Evolutionary conservation across 1,284 basidiomycete species (phyloP), one percentile per base, ranked within the genome.

Genomic region (Malassezia furfur): DNA sequence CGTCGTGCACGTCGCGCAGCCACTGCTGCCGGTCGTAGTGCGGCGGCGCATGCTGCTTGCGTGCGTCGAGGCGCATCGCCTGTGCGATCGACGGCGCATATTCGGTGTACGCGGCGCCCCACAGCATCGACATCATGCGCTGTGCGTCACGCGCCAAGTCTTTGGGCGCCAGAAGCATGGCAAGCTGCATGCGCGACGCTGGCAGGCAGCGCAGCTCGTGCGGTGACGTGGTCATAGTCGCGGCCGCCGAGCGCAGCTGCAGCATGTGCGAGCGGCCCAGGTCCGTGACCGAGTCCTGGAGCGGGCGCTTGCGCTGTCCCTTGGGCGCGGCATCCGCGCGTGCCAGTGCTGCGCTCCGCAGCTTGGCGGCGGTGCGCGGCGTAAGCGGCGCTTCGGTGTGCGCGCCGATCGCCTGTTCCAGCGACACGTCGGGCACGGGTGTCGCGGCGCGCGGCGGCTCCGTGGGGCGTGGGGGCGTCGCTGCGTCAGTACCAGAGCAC

Each of bases 161-260:
- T n/a, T 50, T 34, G 30, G 38, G 46, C 32, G 35, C 34, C 11
- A 17, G n/a, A 12, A 41, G 11, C 14, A 52, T 31, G 6, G 55
- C 55, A 7, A 57, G 55, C 21, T 52, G 45, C 5, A 30, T 30
- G 19, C 55, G 55, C 43, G 50, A 48, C 9, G 44, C 32, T 6
- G 55, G 50, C 30, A 57, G 50, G 41, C 46, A 57, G 11, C 37
- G 45, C 36, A 43, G 50, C 34, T 57, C 49, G 28, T 57, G 54
- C 50, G 50, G 6, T 9, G 28, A 7, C n/a, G 31, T 34, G 35
- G 15, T 46, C 17, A 46, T 45, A 15, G 54, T 51, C 19, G 36
- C 43, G 15, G 54, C 48, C 15, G 48, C 50, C 7, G 49, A 41
- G 19, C 49, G 48, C 34, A 47, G 36, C 41, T 46, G 54, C 10